These are phyloP conservation scores for Poterioochromonas sp. DNA, from an alignment of 352 stramenopile species.

Conservation along the genomic window DNA sequence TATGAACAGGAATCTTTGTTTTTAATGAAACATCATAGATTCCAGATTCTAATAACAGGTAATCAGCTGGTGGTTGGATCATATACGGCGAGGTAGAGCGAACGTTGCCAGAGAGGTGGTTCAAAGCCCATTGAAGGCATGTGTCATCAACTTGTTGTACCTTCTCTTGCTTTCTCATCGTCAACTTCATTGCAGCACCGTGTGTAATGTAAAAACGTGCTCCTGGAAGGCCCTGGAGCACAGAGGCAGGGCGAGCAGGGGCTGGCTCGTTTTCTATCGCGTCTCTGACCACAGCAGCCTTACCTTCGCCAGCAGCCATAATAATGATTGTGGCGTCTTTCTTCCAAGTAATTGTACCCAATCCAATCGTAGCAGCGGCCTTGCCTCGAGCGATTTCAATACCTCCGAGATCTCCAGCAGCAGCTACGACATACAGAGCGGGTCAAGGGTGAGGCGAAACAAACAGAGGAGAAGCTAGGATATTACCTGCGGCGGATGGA, in stretches of 20 bases:
- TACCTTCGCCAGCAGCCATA: conserved; percentile 37
- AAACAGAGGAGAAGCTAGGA: too few relatives aligned
- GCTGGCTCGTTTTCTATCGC: conserved; percentile 12
- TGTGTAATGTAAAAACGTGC: conserved; percentile 34
- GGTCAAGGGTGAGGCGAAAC: too few relatives aligned
- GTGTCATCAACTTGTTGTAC: background rate
- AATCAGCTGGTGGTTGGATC: background rate
- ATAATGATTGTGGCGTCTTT: conserved; percentile 33
- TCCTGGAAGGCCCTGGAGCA: conserved; percentile 9
- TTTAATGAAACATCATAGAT: conserved; percentile 28
- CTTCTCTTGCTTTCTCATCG: conserved; percentile 10
- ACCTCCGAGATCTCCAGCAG: conserved; percentile 34
- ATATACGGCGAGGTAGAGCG: background rate
- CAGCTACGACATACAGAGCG: too few relatives aligned
- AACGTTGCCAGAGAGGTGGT: background rate
- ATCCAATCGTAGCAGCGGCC: conserved; percentile 35
- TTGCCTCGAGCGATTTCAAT: conserved; percentile 32
- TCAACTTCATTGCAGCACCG: conserved; percentile 22
- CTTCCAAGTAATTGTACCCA: conserved; percentile 33
- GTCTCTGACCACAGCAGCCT: conserved; percentile 24
- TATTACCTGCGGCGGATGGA: conserved; percentile 32
- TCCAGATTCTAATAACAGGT: conserved; percentile 3
- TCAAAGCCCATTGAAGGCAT: background rate
- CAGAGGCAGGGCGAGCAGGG: conserved; percentile 15
- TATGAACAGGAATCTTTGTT: conserved; percentile 12